Conservation (phyloP, 352 stramenopile species). For the Globisporangium acanthophoron region DNA sequence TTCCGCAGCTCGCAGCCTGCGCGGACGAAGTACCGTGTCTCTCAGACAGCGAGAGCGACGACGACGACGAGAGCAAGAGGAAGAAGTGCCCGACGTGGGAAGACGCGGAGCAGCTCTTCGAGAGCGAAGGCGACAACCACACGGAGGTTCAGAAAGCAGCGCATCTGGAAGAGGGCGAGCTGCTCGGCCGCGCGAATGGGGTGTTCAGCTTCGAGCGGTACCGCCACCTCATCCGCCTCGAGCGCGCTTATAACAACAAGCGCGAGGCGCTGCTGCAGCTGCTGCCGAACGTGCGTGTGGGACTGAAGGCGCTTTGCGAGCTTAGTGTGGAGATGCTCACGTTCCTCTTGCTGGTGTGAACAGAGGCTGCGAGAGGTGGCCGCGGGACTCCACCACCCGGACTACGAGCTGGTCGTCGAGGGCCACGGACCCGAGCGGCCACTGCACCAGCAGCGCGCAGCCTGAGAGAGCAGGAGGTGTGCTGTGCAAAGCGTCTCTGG, state of each 20-base stretch:
- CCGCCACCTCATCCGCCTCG: slow-evolving; percentile 48
- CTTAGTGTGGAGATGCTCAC: not conserved
- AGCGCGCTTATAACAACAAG: slow-evolving; percentile 47
- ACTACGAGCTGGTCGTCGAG: slow-evolving; percentile 43
- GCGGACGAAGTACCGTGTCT: slow-evolving; percentile 44
- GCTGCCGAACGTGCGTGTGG: slow-evolving; percentile 40
- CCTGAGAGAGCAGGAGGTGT: not conserved
- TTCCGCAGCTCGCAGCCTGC: slow-evolving; percentile 26
- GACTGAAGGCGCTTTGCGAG: too few species aligned
- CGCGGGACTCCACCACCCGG: slow-evolving; percentile 28
- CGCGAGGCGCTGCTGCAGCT: slow-evolving; percentile 40
- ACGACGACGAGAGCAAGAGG: slow-evolving; percentile 7
- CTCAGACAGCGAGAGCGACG: slow-evolving; percentile 76
- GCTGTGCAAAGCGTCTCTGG: not conserved
- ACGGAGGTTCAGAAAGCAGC: slow-evolving; percentile 4
- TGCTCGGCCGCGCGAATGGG: slow-evolving; percentile 25
- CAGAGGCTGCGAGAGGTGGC: slow-evolving; percentile 35
- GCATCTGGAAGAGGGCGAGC: slow-evolving; percentile 33
- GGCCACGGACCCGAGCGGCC: slow-evolving; percentile 40
- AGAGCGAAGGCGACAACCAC: not conserved
- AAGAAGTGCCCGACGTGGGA: slow-evolving; percentile 16
- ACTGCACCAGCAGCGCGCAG: slow-evolving; percentile 21
- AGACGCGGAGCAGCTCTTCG: slow-evolving; percentile 26
- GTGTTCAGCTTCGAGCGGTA: slow-evolving; percentile 50
- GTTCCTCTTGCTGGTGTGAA: not conserved